Percentiles rank a stretch among this genome's conserved stretches.
Conservation (phyloP, 106 monocot species). For the Amphibolis antarctica region DNA sequence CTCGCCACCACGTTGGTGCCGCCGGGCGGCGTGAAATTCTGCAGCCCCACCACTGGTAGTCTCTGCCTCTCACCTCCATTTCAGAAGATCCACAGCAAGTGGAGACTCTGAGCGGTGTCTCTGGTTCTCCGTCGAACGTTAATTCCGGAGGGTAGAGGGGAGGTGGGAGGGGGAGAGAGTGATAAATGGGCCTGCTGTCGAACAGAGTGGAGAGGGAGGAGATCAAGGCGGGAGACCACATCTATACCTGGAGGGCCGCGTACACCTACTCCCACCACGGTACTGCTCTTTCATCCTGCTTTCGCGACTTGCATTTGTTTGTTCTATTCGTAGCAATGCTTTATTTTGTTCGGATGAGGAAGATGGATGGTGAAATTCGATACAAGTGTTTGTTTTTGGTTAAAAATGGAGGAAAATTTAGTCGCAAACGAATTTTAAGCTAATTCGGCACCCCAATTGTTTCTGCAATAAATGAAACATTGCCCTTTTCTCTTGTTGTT, state of each 20-base stretch:
- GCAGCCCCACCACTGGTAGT: background rate
- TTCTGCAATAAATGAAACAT: no score
- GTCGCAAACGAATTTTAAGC: no score
- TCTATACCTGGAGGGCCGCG: slow-evolving; percentile 89
- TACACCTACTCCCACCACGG: slow-evolving; percentile 95
- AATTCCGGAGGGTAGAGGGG: no score
- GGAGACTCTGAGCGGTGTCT: no score
- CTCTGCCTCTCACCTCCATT: background rate
- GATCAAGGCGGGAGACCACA: slow-evolving; percentile 89
- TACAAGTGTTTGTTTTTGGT: no score
- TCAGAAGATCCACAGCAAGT: background rate
- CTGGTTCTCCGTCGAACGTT: no score
- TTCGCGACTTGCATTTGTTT: background rate
- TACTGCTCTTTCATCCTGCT: slow-evolving; percentile 10
- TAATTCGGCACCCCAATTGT: no score
- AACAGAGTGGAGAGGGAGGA: slow-evolving; percentile 56
- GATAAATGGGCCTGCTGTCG: slow-evolving; percentile 78
- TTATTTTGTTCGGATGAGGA: no score
- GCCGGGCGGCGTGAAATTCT: background rate
- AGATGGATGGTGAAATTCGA: no score
- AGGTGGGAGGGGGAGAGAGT: slow-evolving; percentile 3
- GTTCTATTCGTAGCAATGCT: background rate
- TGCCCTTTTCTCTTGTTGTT: no score
- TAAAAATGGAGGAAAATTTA: no score
- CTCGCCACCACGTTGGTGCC: background rate